Base-by-base conservation (phyloP, 2,329 filamentous ascomycete species). In the Diaporthe helianthi region DNA sequence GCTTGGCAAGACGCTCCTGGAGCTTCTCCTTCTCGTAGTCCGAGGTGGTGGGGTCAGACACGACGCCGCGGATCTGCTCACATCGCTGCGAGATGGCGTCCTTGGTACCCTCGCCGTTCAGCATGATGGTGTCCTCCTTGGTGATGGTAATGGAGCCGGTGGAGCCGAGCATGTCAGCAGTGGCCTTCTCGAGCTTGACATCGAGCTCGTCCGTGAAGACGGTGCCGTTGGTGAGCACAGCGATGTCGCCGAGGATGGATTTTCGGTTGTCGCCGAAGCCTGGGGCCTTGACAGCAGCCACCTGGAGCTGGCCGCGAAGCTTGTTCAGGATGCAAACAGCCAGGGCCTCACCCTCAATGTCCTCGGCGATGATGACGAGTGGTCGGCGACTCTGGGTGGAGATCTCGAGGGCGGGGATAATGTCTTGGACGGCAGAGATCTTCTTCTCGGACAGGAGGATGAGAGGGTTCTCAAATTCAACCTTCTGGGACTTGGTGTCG, bases 21-120 rank as follows among this genome's bases (percentile, higher is more conserved):
- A 99, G 93, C 90, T 99, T 99, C 92, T 99, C 96, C 90, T 98
- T 98, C 90, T 99, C 96, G 85, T 99, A 99, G 79, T 99, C 96
- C 60, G 94, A 98, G 73, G 96, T 99, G 76, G 89, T 91, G 74
- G 95, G 92, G 85, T 99, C 96, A 72, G 86, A 88, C 86, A 98
- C 97, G 83, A 98, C 94, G 75, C 95, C 94, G 76, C 96, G 94
- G 83, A 99, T 99, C 87, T 99, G 96, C 86, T 99, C 96, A 84
- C 96, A 98, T 80, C 96, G 93, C 87, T 98, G 94, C 74, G 92
- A 84, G 78, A 99, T 97, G 74, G 88, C 82, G 79, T 99, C 96
- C 89, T 98, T 98, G 90, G 86, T 92, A 73, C 96, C 96, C 78
- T 97, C 94, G 69, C 96, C 96, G 83, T 99, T 99, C 73, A 99